Conservation (phyloP, 441 rosid genomes). For the Pelargonium cotyledonis region DNA sequence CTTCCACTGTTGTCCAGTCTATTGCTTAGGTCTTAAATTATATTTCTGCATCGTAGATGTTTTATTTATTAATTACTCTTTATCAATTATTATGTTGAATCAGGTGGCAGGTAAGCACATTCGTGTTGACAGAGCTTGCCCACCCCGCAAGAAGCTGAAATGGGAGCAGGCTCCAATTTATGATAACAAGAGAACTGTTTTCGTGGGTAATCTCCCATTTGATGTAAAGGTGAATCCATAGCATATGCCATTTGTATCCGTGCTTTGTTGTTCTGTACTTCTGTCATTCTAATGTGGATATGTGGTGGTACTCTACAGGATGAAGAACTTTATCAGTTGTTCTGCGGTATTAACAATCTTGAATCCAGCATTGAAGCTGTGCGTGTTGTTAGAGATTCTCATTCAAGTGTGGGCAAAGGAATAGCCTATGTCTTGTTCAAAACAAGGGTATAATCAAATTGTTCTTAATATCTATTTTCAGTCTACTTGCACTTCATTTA, state of each 20-base stretch:
- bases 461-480: conserved; percentile 8
- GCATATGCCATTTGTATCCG: background rate
- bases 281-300: conserved; percentile 3
- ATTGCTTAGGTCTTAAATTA: background rate
- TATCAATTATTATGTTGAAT: conserved; percentile 10
- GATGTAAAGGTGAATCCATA: conserved; percentile 70
- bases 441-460: conserved; percentile 51
- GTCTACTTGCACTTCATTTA: background rate
- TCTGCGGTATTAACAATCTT: conserved; percentile 48
- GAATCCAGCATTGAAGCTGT: conserved; percentile 77
- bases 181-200: conserved; percentile 78
- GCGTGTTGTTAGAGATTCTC: conserved; percentile 80
- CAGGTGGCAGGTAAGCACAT: conserved; percentile 86
- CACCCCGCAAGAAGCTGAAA: conserved; percentile 85
- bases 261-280: conserved; percentile 7
- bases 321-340: conserved; percentile 84
- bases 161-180: conserved; percentile 49
- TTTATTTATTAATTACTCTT: background rate
- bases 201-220: conserved; percentile 89
- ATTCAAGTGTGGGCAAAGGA: conserved; percentile 85
- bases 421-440: conserved; percentile 88
- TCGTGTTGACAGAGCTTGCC: conserved; percentile 95
- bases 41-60: background rate
- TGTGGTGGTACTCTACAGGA: conserved; percentile 41
- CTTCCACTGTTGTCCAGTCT: background rate